Evolutionary conservation across 1,284 basidiomycete species (phyloP).

Genomic region (Somion occarium): DNA sequence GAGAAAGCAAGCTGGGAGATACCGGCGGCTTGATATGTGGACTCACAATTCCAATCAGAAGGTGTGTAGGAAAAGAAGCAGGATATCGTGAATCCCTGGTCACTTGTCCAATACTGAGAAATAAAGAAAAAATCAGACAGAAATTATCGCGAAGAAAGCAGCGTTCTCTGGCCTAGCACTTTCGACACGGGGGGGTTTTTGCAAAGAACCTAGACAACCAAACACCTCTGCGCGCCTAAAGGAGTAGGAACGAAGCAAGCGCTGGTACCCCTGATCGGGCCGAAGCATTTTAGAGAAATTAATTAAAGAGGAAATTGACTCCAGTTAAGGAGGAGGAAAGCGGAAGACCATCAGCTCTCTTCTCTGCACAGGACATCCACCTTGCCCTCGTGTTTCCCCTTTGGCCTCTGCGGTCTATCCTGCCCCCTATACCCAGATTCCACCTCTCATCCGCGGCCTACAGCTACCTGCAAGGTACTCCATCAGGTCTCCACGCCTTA

Average conservation of each 20-base stretch:
- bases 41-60: background rate
- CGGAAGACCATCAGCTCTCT: background rate
- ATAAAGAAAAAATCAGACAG: background rate
- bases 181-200: too few relatives aligned
- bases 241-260: background rate
- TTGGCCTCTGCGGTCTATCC: background rate
- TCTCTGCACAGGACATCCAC: too few relatives aligned
- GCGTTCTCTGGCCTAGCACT: background rate
- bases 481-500: slow-evolving; percentile 1
- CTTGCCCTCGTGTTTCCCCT: background rate
- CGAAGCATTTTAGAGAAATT: background rate
- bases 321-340: background rate
- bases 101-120: background rate
- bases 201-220: background rate
- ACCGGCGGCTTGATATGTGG: background rate
- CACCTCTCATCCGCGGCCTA: background rate
- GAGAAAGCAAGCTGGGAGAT: background rate
- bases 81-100: background rate
- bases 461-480: background rate
- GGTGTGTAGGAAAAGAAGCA: background rate
- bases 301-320: background rate
- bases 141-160: background rate
- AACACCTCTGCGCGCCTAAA: background rate
- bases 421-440: background rate
- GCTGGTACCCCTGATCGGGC: background rate